Evolutionary conservation across 1,284 basidiomycete genomes (phyloP).

Genomic region (Porodaedalea pini): DNA sequence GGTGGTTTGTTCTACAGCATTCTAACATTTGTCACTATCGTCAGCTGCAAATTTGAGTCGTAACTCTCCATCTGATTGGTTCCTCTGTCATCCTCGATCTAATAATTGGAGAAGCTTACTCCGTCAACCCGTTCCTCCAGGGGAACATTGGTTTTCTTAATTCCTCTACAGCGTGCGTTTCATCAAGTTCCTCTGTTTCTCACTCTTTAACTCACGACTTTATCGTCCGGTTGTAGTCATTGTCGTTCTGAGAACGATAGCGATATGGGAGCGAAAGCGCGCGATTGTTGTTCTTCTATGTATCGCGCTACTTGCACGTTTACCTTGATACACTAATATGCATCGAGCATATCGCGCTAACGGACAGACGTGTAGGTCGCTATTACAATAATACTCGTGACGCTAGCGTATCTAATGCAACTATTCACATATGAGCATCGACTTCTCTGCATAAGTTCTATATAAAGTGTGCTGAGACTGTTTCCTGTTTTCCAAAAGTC

Average conservation of each 20-base stretch:
- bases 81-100: neutral
- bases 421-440: too few relatives aligned
- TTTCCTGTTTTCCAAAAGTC: too few relatives aligned
- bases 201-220: neutral
- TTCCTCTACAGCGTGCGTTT: slow-evolving; percentile 14
- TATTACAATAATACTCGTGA: neutral
- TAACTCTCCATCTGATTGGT: neutral
- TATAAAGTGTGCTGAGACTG: too few relatives aligned
- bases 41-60: slow-evolving; percentile 1
- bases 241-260: slow-evolving; percentile 7
- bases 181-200: neutral
- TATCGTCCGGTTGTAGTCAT: neutral
- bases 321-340: neutral
- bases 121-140: neutral
- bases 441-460: too few relatives aligned
- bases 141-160: slow-evolving; percentile 7
- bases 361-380: neutral
- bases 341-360: neutral
- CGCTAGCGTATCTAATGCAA: too few relatives aligned
- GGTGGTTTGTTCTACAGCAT: too few relatives aligned
- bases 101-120: neutral
- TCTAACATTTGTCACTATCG: neutral
- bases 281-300: neutral
- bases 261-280: slow-evolving; percentile 4
- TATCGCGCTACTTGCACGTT: neutral